Base-by-base conservation (phyloP, 1,284 basidiomycete genomes). In the Pterulicium gracile region DNA sequence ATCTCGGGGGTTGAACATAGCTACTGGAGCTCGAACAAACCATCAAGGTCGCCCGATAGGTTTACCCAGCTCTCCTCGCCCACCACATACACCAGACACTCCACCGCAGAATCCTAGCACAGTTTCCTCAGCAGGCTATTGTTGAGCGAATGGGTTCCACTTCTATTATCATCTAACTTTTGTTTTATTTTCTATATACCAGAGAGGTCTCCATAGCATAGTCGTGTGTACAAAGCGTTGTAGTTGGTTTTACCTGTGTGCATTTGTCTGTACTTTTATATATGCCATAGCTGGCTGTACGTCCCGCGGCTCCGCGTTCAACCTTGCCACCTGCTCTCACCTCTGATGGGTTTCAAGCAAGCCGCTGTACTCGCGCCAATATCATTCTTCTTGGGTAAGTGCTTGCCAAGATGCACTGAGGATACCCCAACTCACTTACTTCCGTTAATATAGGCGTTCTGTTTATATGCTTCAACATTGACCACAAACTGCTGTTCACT, bases 381-480 rank as follows among this genome's bases (percentile, higher is more conserved):
- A 46, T 87, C 82, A 50, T 95, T 95, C 69, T 85, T 92, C 55
- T 72, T 93, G 34, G 85, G 79, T 77, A 50, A 56, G 68, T 58
- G n/a, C 39, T 41, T 20, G 44, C 20, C 10, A 34, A 46, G 47
- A 50, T 13, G 46, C 32, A 24, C 49, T 34, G 34, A 19, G 27
- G 27, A 14, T 40, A 17, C 18, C 21, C 45, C 50, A 48, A 13
- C 7, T 14, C 43, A 32, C 32, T 44, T 46, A 45, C 41, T 49
- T 34, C 17, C 48, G 41, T 17, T 3, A 42, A 15, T 42, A 3
- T 58, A 88, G 85, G 91, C 49, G 82, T 93, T 53, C 68, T 93
- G 50, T 90, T 90, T 63, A 89, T 93, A 55, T 92, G 85, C 64
- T 81, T 84, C 60, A 83, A 84, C 62, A 77, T 93, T 46, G 91